phyloP scores from a whole-genome alignment of 2,329 filamentous ascomycete species.

The Aspergillus japonicus region DNA sequence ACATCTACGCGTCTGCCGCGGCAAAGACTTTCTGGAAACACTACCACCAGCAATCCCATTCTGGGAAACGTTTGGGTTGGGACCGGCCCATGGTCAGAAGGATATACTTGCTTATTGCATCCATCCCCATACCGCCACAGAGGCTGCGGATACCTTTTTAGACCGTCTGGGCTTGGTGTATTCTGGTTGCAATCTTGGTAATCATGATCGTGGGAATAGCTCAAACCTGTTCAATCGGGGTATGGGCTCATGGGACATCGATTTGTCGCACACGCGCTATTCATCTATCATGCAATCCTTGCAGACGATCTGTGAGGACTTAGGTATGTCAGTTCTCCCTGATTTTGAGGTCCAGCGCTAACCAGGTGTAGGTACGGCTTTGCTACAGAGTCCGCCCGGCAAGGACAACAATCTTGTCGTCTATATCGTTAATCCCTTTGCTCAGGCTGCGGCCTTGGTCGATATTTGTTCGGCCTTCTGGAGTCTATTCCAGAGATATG shows the following conservation, averaged over 20 bases:
- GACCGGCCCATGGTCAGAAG: constrained; percentile 56
- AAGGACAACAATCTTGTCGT: constrained; percentile 51
- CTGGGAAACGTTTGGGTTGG: constrained; percentile 61
- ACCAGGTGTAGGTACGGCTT: constrained; percentile 33
- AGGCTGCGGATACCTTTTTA: constrained; percentile 52
- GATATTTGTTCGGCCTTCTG: constrained; percentile 60
- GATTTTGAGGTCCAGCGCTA: neutral
- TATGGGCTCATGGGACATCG: constrained; percentile 37
- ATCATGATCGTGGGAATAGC: constrained; percentile 46
- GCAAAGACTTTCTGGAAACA: constrained; percentile 54
- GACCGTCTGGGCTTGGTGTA: constrained; percentile 55
- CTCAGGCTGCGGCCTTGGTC: constrained; percentile 43
- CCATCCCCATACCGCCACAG: constrained; percentile 50
- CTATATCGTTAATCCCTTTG: constrained; percentile 60
- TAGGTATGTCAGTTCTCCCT: constrained; percentile 32
- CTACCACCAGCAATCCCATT: constrained; percentile 58
- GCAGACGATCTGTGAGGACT: constrained; percentile 34
- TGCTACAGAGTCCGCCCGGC: constrained; percentile 34
- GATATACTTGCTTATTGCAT: constrained; percentile 59
- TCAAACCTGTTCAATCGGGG: constrained; percentile 41
- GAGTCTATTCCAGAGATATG: constrained; percentile 55
- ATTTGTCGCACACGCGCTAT: constrained; percentile 29
- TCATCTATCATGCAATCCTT: constrained; percentile 35
- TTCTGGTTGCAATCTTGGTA: constrained; percentile 57
- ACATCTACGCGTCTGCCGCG: constrained; percentile 55